phyloP scores from a whole-genome alignment of 768 basidiomycete species.

The Rubroboletus pulcherrimus region DNA sequence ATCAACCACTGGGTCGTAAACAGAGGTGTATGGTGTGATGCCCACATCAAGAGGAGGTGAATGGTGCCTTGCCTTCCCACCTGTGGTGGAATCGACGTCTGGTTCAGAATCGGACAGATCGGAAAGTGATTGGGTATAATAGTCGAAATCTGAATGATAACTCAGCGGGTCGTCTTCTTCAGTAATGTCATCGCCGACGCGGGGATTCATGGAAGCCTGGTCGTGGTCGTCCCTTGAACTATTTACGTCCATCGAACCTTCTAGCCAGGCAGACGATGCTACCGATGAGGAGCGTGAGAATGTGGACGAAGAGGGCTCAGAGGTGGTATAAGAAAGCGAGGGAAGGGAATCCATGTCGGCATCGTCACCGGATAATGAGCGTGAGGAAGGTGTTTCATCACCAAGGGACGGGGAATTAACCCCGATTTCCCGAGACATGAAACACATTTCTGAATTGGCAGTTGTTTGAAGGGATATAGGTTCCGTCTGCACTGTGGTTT shows the following conservation, averaged over 20 bases:
- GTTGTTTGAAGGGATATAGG: background rate
- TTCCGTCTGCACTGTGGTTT: background rate
- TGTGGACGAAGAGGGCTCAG: constrained; percentile 33
- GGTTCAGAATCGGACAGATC: constrained; percentile 31
- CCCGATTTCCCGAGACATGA: constrained; percentile 7
- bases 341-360: constrained; percentile 33
- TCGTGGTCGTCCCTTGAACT: constrained; percentile 13
- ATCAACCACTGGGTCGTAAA: constrained; percentile 23
- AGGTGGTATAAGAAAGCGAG: constrained; percentile 31
- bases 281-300: constrained; percentile 44
- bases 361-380: constrained; percentile 21
- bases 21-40: constrained; percentile 19
- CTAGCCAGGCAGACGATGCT: constrained; percentile 33
- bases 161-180: constrained; percentile 32
- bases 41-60: constrained; percentile 13
- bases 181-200: constrained; percentile 3
- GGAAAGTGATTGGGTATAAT: constrained; percentile 31
- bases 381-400: constrained; percentile 23
- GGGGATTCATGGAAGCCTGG: background rate
- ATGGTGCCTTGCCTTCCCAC: background rate
- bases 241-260: constrained; percentile 18
- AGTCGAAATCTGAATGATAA: constrained; percentile 36
- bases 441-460: constrained; percentile 2
- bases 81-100: constrained; percentile 12
- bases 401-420: constrained; percentile 6